Conservation (phyloP, 306 rosid species). For the Prunus mira region DNA sequence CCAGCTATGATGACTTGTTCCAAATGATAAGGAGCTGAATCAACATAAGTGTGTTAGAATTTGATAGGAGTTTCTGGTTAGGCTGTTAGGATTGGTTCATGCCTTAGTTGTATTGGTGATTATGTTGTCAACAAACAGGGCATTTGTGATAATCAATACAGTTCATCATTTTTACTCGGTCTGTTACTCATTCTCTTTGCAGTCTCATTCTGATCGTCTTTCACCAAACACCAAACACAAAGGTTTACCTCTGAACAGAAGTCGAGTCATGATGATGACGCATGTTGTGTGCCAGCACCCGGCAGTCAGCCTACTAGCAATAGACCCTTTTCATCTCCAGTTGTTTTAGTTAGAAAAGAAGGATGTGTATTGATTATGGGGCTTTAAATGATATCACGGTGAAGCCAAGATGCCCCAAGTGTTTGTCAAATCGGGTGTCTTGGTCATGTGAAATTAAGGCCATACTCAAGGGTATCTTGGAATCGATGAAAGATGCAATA, state of each 20-base stretch:
- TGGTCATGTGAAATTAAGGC: too few relatives aligned
- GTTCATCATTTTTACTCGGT: not conserved
- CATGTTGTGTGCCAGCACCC: too few relatives aligned
- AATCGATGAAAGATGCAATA: too few relatives aligned
- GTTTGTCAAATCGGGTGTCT: too few relatives aligned
- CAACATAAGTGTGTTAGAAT: not conserved
- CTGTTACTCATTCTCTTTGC: not conserved
- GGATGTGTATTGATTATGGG: not conserved
- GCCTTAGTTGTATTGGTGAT: not conserved
- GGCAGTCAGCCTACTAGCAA: not conserved
- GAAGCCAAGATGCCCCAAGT: too few relatives aligned
- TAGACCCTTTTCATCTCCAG: not conserved
- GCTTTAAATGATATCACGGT: too few relatives aligned
- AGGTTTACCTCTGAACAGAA: not conserved
- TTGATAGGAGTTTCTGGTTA: not conserved
- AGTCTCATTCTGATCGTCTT: not conserved
- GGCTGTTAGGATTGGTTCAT: not conserved
- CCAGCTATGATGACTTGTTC: not conserved
- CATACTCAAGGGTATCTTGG: too few relatives aligned
- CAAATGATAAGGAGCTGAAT: not conserved
- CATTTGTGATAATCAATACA: not conserved
- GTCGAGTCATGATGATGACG: too few relatives aligned
- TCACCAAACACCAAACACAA: not conserved
- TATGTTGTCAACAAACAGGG: too few relatives aligned
- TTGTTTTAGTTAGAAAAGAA: not conserved